phyloP scores from a whole-genome alignment of 768 basidiomycete genomes.

The Saitozyma sp. region DNA sequence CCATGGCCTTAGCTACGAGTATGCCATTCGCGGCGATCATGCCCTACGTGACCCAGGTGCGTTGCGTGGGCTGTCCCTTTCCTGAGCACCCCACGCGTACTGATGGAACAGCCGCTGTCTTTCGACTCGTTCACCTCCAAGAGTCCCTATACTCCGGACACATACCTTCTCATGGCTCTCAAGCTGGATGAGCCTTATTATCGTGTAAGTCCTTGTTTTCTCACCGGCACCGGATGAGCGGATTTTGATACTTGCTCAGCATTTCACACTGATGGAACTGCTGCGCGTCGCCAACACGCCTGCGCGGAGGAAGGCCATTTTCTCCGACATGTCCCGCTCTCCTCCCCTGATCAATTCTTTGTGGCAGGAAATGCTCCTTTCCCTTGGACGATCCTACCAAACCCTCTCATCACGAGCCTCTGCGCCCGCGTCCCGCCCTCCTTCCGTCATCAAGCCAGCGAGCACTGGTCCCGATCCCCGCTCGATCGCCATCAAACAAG shows the following conservation, averaged over 20 bases:
- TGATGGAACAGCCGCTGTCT: constrained; percentile 38
- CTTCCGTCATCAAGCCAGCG: neutral
- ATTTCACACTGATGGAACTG: constrained; percentile 48
- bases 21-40: constrained; percentile 34
- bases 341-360: constrained; percentile 26
- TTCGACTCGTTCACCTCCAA: constrained; percentile 39
- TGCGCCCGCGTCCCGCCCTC: constrained; percentile 5
- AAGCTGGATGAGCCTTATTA: constrained; percentile 38
- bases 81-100: neutral
- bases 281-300: constrained; percentile 32
- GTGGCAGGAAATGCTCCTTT: constrained; percentile 38
- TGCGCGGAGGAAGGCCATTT: constrained; percentile 30
- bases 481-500: constrained; percentile 34
- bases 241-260: constrained; percentile 18
- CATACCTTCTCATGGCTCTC: constrained; percentile 43
- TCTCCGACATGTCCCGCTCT: constrained; percentile 30
- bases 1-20: constrained; percentile 21
- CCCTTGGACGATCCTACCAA: constrained; percentile 27
- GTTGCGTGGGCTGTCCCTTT: neutral
- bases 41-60: constrained; percentile 42
- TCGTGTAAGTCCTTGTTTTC: constrained; percentile 24
- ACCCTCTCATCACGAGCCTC: constrained; percentile 20
- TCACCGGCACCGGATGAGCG: neutral
- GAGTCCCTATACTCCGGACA: constrained; percentile 34
- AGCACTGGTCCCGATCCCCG: constrained; percentile 22